phyloP scores from a whole-genome alignment of 148 eudicot species.

The Polygonum maritimum region DNA sequence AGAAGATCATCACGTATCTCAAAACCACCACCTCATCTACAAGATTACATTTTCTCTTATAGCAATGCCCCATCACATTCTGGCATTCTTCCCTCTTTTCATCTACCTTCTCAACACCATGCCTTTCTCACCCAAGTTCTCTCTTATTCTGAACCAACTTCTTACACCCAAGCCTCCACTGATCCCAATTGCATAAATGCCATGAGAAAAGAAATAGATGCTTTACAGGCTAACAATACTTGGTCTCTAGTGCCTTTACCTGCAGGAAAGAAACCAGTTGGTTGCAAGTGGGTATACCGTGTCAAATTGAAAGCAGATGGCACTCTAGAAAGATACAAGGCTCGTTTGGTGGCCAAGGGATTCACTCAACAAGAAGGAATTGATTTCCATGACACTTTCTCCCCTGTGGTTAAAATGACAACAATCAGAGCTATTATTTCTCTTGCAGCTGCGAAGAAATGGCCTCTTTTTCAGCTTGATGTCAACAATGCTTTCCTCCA shows the following conservation, averaged over 20 bases:
- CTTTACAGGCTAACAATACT: not conserved
- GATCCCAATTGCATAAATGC: not conserved
- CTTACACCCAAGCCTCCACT: not conserved
- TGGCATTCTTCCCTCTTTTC: not conserved
- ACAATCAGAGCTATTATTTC: not conserved
- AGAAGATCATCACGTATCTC: not conserved
- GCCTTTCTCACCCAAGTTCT: not conserved
- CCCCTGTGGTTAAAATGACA: not conserved
- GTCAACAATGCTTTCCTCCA: not conserved
- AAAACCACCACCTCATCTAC: not conserved
- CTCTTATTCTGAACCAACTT: not conserved
- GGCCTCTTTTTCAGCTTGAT: not conserved
- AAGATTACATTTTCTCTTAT: not conserved
- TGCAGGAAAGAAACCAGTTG: not conserved
- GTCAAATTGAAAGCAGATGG: slow-evolving; percentile 2
- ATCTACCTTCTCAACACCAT: not conserved
- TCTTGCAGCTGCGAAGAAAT: not conserved
- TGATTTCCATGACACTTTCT: slow-evolving; percentile 7
- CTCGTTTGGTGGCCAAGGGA: slow-evolving; percentile 7
- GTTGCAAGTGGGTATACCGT: slow-evolving; percentile 10
- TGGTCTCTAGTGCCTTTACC: not conserved
- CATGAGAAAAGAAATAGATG: not conserved
- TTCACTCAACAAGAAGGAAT: not conserved
- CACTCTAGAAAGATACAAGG: not conserved
- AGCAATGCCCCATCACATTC: not conserved